Evolutionary conservation across 495 filamentous ascomycete species (phyloP).

Genomic region (Penicillium taxi): DNA sequence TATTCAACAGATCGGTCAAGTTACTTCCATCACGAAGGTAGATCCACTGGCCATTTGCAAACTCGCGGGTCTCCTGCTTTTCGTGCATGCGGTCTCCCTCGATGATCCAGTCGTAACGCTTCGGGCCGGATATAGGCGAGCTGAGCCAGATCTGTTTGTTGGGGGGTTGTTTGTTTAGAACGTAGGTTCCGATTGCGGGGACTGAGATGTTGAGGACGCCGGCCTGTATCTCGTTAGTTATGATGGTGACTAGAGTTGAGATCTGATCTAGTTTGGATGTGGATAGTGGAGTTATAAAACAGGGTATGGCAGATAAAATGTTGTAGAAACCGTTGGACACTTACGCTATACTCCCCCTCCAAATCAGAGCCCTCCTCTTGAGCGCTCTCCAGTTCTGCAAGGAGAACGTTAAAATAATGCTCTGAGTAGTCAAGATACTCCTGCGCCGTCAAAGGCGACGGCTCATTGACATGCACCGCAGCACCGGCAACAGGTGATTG

Average conservation of each 20-base stretch:
- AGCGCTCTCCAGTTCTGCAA: conserved; percentile 36
- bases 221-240: no score
- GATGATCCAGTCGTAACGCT: conserved; percentile 81
- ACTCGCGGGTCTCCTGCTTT: conserved; percentile 60
- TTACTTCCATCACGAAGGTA: conserved; percentile 74
- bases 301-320: not conserved
- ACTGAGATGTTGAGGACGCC: conserved; percentile 75
- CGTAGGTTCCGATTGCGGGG: conserved; percentile 63
- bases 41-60: conserved; percentile 59
- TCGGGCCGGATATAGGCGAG: conserved; percentile 85
- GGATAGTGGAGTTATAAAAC: not conserved
- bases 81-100: conserved; percentile 60
- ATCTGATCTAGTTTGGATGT: no score
- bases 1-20: conserved; percentile 58
- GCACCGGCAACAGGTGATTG: conserved; percentile 28
- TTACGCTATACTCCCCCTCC: conserved; percentile 52
- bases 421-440: conserved; percentile 46
- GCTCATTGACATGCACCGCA: conserved; percentile 31
- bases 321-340: conserved; percentile 1
- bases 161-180: conserved; percentile 95
- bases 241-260: conserved; percentile 2
- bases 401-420: conserved; percentile 41
- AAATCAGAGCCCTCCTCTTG: conserved; percentile 41
- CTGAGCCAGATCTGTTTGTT: conserved; percentile 98
- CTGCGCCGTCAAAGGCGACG: conserved; percentile 30